Evolutionary conservation across 495 filamentous ascomycete species (phyloP), one percentile per base, ranked within the genome.

Genomic region (Hypoxylon intermedium): DNA sequence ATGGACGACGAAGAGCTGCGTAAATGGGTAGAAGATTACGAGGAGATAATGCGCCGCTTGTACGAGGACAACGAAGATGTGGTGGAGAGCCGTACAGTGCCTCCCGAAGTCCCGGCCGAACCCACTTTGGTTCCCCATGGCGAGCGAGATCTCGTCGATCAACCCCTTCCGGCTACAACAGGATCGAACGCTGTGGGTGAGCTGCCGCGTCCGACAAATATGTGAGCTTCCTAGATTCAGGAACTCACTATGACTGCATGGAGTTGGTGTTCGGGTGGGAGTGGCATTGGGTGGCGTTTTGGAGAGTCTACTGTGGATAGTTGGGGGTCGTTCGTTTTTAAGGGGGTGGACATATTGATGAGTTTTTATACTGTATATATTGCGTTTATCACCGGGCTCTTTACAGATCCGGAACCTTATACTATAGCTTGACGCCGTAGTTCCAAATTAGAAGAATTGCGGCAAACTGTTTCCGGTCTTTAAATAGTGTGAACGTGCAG

Each of bases 51-150:
- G 18, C 38, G 18, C 16, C 38, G 38, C 38, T 20, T 41, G 16
- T 41, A 41, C 6, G 38, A 41, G 38, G 19, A 41, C 38, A 18
- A 21, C 38, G 38, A 41, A 41, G 38, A 41, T 40, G 36, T 7
- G 16, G 16, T 19, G 38, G 19, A 41, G 18, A 41, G 38, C 6
- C 38, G 16, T 41, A 20, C 38, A 6, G 16, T 21, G 18, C 38
- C 38, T 21, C 16, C 38, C 13, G 38, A 20, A 18, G 15, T 40
- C 36, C 9, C 36, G 36, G 36, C 36, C 12, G 36, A 40, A 40
- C 36, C 36, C 15, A 40, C 36, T 40, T 16, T 12, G 36, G 18
- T 41, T 19, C 38, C 38, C 16, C 38, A 12, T 1, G 18, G 16
- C 38, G 38, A 20, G 38, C 20, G 38, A 41, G 38, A 40, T 9